Percentiles rank a stretch among this genome's conserved stretches.
phyloP scores from a whole-genome alignment of 2,329 filamentous ascomycete species.

The Pseudodiploospora longispora region DNA sequence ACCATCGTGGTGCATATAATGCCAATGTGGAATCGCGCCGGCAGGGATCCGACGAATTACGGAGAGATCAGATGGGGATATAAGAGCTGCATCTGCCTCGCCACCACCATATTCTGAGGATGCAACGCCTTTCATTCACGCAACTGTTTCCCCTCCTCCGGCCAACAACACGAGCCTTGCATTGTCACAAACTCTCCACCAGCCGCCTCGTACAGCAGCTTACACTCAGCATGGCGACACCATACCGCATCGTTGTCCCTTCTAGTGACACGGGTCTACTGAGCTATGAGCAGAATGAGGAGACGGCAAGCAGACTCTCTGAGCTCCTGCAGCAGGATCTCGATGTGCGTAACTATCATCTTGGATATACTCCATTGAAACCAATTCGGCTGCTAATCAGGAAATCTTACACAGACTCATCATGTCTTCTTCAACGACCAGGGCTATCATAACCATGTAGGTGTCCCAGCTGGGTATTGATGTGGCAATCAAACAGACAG shows the following conservation, averaged over 20 bases:
- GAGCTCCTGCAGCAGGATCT: constrained; percentile 71
- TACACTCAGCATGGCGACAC: constrained; percentile 33
- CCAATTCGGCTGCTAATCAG: background rate
- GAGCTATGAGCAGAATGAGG: constrained; percentile 39
- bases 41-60: too few species aligned
- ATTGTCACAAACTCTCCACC: background rate
- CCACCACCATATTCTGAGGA: too few species aligned
- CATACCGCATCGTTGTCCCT: constrained; percentile 39
- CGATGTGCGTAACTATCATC: constrained; percentile 27
- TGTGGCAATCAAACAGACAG: too few species aligned
- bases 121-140: too few species aligned
- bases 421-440: constrained; percentile 73
- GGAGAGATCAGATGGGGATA: too few species aligned
- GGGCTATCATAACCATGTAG: constrained; percentile 76
- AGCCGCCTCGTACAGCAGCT: background rate
- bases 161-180: background rate
- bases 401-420: constrained; percentile 31
- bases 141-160: too few species aligned
- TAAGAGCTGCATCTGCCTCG: too few species aligned
- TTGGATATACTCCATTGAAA: background rate
- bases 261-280: constrained; percentile 44
- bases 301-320: constrained; percentile 54
- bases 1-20: too few species aligned
- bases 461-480: constrained; percentile 1
- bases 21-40: too few species aligned